Evolutionary conservation across 2,329 filamentous ascomycete species (phyloP).

Genomic region (Paramyrothecium roridum): DNA sequence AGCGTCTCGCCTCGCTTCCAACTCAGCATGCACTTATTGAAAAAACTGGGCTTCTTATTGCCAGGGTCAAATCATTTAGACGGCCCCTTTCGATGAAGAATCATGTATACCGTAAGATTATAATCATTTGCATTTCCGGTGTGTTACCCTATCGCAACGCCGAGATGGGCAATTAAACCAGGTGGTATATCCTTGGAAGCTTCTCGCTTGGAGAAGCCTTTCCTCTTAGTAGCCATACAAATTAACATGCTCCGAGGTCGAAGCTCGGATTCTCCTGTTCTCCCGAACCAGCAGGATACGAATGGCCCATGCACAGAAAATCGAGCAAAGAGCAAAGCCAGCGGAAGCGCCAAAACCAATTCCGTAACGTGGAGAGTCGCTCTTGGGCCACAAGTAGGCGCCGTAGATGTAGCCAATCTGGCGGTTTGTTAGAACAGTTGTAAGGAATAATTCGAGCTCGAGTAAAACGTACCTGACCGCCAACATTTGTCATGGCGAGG

Average conservation of each 20-base stretch:
- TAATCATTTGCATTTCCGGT: too few relatives aligned
- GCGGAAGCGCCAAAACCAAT: slow-evolving; percentile 42
- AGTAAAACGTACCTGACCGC: slow-evolving; percentile 24
- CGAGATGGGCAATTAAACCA: too few relatives aligned
- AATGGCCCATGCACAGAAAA: slow-evolving; percentile 39
- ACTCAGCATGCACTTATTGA: too few relatives aligned
- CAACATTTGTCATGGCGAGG: slow-evolving; percentile 45
- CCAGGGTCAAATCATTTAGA: too few relatives aligned
- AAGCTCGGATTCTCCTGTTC: slow-evolving; percentile 35
- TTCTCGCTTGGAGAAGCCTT: neutral
- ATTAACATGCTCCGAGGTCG: slow-evolving; percentile 28
- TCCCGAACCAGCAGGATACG: slow-evolving; percentile 34
- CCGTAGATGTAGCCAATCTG: slow-evolving; percentile 45
- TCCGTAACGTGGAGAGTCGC: slow-evolving; percentile 39
- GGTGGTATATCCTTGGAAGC: too few relatives aligned
- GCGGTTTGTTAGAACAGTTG: neutral
- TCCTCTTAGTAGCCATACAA: slow-evolving; percentile 31
- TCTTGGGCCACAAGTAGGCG: slow-evolving; percentile 46
- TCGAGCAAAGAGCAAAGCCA: slow-evolving; percentile 34
- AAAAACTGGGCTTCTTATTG: too few relatives aligned
- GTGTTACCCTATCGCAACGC: too few relatives aligned
- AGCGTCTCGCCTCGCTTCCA: too few relatives aligned
- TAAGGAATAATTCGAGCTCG: neutral
- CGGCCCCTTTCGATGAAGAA: too few relatives aligned
- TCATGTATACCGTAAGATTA: too few relatives aligned